Evolutionary conservation across 176 grass and related monocot genomes (phyloP), one percentile per base, ranked within the genome.

Genomic region (Juncus effusus): DNA sequence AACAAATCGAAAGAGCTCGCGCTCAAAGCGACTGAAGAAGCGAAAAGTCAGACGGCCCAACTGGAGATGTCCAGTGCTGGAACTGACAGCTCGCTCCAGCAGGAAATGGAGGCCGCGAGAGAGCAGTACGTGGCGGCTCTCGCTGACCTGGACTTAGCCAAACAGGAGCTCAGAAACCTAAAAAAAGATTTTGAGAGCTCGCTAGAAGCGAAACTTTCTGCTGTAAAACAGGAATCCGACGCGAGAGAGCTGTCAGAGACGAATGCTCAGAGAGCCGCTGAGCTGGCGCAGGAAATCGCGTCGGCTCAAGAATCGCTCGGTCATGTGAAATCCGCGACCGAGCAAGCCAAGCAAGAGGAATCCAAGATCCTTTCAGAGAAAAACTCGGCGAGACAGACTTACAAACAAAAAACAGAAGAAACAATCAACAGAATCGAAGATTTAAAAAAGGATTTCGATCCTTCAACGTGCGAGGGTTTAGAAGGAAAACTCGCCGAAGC

Each of bases 161-260:
- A 97, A 73, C 85, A 86, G 52, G 94, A 97, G 49, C 82, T 97
- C 69, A 97, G 88, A 76, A 89, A 80, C 47, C 73, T 92, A 28
- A 97, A 85, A 75, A 97, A 89, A 75, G 94, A 97, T 86, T 97
- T 89, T 70, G 83, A 92, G 56, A 77, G 68, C 57, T 97, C 94
- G 14, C 72, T 92, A 62, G 88, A 92, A 70, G 84, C 79, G 72
- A 89, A 85, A 63, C 79, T 97, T 16, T 79, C 78, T 69, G 88
- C 94, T 60, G 72, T 83, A 54, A 80, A 86, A 55, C 83, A 89
- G 72, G 88, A 97, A 89, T 77, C 74, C 44, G 85, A 92, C 64
- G 86, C 88, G 9, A 75, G 79, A 61, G 75, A 92, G 66, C 76
- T 76, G 61, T 80, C 78, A 69, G 85, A 89, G 71, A 74, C 51